Evolutionary conservation across 2,329 filamentous ascomycete genomes (phyloP).

Genomic region (Lachnellula suecica): DNA sequence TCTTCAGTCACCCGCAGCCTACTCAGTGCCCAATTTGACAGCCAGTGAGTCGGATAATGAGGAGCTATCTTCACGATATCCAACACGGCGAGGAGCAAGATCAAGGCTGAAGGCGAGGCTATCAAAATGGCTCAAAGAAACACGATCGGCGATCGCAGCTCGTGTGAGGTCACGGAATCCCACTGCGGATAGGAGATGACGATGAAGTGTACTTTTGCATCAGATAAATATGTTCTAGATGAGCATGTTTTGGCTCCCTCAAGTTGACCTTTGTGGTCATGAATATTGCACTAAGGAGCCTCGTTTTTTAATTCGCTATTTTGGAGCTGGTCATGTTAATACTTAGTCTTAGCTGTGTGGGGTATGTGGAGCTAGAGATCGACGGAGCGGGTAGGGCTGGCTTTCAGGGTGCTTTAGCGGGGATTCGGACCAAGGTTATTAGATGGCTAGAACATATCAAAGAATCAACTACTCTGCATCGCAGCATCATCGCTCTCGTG

Average conservation of each 20-base stretch:
- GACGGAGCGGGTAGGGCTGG: background rate
- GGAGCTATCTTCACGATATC: constrained; percentile 14
- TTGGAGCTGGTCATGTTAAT: constrained; percentile 7
- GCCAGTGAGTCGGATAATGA: constrained; percentile 12
- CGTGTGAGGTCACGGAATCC: constrained; percentile 22
- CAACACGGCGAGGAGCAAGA: constrained; percentile 16
- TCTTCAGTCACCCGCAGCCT: constrained; percentile 10
- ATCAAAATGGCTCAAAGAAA: constrained; percentile 28
- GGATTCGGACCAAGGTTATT: background rate
- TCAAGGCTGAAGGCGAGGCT: constrained; percentile 26
- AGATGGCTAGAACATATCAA: background rate
- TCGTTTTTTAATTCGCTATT: constrained; percentile 1
- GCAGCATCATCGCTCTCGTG: background rate
- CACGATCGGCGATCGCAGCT: constrained; percentile 23
- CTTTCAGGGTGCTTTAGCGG: background rate
- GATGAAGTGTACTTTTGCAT: background rate
- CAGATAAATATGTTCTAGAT: background rate
- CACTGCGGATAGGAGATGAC: constrained; percentile 1
- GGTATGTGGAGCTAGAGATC: background rate
- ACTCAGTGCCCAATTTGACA: constrained; percentile 24
- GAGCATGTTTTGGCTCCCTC: background rate
- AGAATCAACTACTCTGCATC: background rate
- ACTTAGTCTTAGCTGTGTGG: constrained; percentile 6
- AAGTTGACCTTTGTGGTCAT: constrained; percentile 10
- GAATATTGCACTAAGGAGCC: constrained; percentile 2